These are phyloP conservation scores for Phlyctochytrium arcticum DNA, from an alignment of 192 early-diverging fungal species.

Conservation along the genomic window DNA sequence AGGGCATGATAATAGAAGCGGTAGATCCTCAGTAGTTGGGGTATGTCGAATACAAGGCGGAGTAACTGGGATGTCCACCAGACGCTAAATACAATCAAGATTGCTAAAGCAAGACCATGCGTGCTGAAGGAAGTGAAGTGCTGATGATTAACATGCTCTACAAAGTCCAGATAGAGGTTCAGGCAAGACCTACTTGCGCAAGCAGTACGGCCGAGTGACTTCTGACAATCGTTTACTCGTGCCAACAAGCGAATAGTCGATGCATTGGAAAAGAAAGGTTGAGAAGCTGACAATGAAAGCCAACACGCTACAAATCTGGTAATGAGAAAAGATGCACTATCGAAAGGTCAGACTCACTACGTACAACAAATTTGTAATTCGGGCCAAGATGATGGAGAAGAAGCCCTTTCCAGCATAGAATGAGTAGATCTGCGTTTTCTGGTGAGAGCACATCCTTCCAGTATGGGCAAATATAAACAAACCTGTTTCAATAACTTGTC, in stretches of 20 bases:
- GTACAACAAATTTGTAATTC: constrained; percentile 75
- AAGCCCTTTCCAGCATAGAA: constrained; percentile 91
- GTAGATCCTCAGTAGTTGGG: constrained; percentile 72
- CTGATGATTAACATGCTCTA: background rate
- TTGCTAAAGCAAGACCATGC: constrained; percentile 36
- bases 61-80: constrained; percentile 78
- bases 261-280: constrained; percentile 84
- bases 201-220: constrained; percentile 76
- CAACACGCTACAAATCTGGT: constrained; percentile 53
- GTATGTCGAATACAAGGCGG: constrained; percentile 64
- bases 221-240: constrained; percentile 65
- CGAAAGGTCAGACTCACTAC: constrained; percentile 2
- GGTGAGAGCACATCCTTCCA: too few species aligned
- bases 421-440: constrained; percentile 71
- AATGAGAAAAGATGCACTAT: background rate
- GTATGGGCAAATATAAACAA: background rate
- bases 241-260: constrained; percentile 81
- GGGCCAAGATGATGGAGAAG: constrained; percentile 72
- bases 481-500: constrained; percentile 63
- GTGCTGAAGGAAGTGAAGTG: constrained; percentile 14
- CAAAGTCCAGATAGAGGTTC: background rate
- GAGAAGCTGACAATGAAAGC: constrained; percentile 86
- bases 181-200: constrained; percentile 25
- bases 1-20: constrained; percentile 80
- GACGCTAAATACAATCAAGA: constrained; percentile 60